Evolutionary conservation across 75 land plant species (phyloP), one percentile per base, ranked within the genome.

Genomic region (Pinus tabuliformis): DNA sequence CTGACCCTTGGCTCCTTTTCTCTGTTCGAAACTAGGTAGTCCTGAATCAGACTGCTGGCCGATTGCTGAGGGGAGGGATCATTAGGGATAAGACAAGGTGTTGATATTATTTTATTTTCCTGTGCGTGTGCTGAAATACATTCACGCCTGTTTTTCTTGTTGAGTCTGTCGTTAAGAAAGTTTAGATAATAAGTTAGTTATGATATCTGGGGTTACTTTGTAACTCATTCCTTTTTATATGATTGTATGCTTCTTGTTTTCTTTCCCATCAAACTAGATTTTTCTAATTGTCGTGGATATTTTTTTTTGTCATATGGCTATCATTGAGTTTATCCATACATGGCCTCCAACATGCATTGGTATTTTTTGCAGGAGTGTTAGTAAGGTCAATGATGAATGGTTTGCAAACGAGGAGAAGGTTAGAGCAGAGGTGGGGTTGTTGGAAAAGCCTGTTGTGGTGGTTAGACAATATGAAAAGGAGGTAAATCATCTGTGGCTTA

Each of bases 311-410:
- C 52, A 12, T 18, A 68, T 68, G 13, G 54, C 12, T 49, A n/a
- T 42, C 54, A 24, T 24, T 22, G 14, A 1, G 7, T 56, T 52
- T 21, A 26, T 72, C 57, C 11, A 4, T 72, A 21, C 57, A 72
- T 52, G 18, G 74, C 57, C 24, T 26, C 15, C 54, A 24, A 16
- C 26, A 73, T 73, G 18, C 52, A n/a, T 42, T 18, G 72, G 36
- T 68, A 28, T 56, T 49, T 24, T 58, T 68, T 42, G 54, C 84
- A 89, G 96, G 95, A 83, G 90, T 83, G 86, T 93, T 13, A 89
- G 88, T 75, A 91, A 78, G 72, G 91, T 93, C 36, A 86, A 93
- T 78, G 96, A 93, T 72, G 94, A 83, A 82, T 93, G 96, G 96
- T 93, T 93, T 86, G 92, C 86, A 20, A 84, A 93, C 82, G 96